phyloP scores from a whole-genome alignment of 2,329 filamentous ascomycete species.

The Leptographium flavum region DNA sequence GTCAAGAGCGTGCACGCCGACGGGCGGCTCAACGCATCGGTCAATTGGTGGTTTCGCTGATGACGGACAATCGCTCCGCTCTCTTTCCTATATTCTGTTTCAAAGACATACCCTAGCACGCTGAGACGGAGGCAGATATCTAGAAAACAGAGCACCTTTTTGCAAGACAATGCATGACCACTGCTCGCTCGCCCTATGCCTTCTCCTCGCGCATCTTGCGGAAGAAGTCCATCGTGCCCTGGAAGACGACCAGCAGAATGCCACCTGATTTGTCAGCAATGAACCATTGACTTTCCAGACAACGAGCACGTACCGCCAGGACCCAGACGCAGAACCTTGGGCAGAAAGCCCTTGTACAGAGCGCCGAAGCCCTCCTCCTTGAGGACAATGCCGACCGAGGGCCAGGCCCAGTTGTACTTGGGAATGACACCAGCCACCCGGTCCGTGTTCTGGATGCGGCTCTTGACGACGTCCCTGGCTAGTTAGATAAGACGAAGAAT shows the following conservation, averaged over 20 bases:
- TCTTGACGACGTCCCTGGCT: conserved; percentile 57
- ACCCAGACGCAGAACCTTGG: conserved; percentile 74
- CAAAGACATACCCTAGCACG: neutral
- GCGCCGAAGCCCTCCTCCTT: conserved; percentile 86
- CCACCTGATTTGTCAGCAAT: conserved; percentile 27
- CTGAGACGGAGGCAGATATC: no score
- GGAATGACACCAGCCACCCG: conserved; percentile 66
- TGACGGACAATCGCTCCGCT: no score
- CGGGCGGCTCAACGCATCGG: conserved; percentile 25
- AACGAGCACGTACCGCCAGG: conserved; percentile 31
- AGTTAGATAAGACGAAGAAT: neutral
- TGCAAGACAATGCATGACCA: neutral
- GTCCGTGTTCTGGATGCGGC: conserved; percentile 85
- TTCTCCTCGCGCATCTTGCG: conserved; percentile 36
- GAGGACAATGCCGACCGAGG: conserved; percentile 70
- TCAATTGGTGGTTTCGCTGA: conserved; percentile 74
- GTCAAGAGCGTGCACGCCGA: conserved; percentile 45
- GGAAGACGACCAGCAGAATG: conserved; percentile 74
- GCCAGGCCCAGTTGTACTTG: conserved; percentile 99
- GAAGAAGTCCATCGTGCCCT: conserved; percentile 89
- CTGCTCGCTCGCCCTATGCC: neutral
- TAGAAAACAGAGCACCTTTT: neutral
- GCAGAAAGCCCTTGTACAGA: conserved; percentile 94
- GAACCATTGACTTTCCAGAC: neutral
- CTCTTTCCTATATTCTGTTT: neutral